Conservation (phyloP, 495 filamentous ascomycete genomes). For the Opeltia flavorubescens region DNA sequence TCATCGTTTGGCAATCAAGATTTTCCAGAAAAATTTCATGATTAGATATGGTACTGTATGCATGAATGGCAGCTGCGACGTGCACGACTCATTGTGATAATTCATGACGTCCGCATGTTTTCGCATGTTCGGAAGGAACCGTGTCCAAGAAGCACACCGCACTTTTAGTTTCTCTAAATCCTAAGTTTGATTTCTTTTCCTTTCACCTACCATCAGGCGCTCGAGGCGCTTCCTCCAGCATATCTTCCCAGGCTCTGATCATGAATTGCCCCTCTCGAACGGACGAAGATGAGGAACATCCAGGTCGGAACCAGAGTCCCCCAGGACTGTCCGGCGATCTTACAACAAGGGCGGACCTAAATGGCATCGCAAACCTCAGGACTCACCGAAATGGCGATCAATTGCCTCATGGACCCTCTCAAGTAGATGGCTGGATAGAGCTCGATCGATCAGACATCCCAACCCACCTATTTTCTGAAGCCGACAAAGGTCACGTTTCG, state of each 20-base stretch:
- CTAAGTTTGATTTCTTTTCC: background rate
- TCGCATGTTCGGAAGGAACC: too few species aligned
- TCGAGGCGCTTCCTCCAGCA: background rate
- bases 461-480: background rate
- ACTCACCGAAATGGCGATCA: slow-evolving; percentile 1
- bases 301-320: slow-evolving; percentile 47
- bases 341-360: slow-evolving; percentile 51
- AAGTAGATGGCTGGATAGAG: background rate
- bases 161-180: background rate
- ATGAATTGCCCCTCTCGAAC: slow-evolving; percentile 55
- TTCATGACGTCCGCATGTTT: too few species aligned
- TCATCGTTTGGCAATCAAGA: too few species aligned
- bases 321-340: slow-evolving; percentile 38
- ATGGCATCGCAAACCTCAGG: slow-evolving; percentile 31
- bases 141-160: too few species aligned
- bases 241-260: background rate
- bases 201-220: background rate
- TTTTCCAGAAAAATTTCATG: too few species aligned
- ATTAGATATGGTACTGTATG: too few species aligned
- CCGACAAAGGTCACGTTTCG: background rate
- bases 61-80: too few species aligned
- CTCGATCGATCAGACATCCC: background rate
- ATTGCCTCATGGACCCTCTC: background rate
- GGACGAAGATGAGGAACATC: slow-evolving; percentile 41
- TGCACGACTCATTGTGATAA: too few species aligned